Percentiles rank a stretch among this genome's conserved stretches.
phyloP scores from a whole-genome alignment of 2,329 filamentous ascomycete species.

The Penicillium sp. region DNA sequence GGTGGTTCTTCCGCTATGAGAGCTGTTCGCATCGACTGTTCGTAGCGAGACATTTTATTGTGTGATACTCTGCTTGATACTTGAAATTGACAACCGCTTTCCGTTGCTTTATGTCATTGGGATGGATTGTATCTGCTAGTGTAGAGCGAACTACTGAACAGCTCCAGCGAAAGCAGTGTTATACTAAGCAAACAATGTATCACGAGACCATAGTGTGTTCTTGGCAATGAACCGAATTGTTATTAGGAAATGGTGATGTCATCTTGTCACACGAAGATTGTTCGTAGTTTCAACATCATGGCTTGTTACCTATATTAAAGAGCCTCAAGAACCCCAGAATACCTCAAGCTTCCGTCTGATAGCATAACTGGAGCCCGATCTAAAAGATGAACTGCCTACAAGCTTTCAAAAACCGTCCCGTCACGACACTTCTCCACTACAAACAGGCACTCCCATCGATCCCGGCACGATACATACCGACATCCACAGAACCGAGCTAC shows the following conservation, averaged over 20 bases:
- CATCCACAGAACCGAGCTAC: constrained; percentile 1
- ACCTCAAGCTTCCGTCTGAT: neutral
- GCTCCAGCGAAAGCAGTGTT: too few species aligned
- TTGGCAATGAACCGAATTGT: too few species aligned
- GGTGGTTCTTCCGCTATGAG: neutral
- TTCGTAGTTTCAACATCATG: neutral
- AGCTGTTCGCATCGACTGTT: too few species aligned
- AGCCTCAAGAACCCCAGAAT: neutral
- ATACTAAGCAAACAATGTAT: too few species aligned
- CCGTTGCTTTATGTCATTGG: neutral
- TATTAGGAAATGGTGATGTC: constrained; percentile 12
- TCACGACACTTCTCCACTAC: neutral
- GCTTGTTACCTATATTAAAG: neutral
- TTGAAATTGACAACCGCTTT: neutral
- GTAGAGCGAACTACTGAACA: too few species aligned
- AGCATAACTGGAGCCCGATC: neutral
- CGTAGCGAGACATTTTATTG: too few species aligned
- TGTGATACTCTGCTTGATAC: neutral
- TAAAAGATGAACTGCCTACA: neutral
- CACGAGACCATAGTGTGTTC: neutral
- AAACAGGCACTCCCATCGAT: neutral
- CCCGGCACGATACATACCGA: constrained; percentile 4
- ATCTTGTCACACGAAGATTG: neutral
- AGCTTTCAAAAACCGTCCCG: neutral
- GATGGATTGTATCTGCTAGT: neutral